Evolutionary conservation across 352 stramenopile species (phyloP).

Genomic region (Pythium sp.): DNA sequence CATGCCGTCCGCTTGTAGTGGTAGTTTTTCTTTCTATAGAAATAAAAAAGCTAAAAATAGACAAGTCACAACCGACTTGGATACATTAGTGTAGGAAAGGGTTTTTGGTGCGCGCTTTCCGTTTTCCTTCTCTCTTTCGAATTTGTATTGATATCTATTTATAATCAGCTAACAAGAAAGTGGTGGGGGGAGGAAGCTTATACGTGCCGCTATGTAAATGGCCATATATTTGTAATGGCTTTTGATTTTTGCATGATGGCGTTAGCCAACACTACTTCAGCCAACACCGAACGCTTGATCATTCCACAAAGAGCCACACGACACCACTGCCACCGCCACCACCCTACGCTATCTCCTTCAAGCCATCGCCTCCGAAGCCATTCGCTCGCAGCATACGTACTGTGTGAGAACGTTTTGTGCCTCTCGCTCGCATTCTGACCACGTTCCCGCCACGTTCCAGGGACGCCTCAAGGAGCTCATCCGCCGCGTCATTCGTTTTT

Average conservation of each 20-base stretch:
- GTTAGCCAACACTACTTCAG: background rate
- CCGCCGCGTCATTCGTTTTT: too few species aligned
- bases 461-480: background rate
- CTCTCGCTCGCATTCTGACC: background rate
- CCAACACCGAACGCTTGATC: background rate
- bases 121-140: background rate
- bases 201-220: too few species aligned
- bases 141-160: background rate
- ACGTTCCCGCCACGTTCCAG: slow-evolving; percentile 8
- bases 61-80: background rate
- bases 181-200: background rate
- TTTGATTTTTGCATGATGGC: background rate
- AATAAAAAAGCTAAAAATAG: background rate
- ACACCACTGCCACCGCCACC: too few species aligned
- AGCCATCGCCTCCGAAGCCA: background rate
- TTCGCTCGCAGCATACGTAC: background rate
- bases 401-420: background rate
- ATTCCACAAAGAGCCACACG: background rate
- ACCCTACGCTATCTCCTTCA: background rate
- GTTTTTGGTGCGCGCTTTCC: background rate
- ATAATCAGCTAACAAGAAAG: background rate
- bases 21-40: background rate
- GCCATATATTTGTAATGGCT: background rate
- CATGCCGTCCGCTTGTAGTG: background rate
- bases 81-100: background rate